Conservation (phyloP, 1,284 basidiomycete genomes). For the Cutaneotrichosporon mucoides region DNA sequence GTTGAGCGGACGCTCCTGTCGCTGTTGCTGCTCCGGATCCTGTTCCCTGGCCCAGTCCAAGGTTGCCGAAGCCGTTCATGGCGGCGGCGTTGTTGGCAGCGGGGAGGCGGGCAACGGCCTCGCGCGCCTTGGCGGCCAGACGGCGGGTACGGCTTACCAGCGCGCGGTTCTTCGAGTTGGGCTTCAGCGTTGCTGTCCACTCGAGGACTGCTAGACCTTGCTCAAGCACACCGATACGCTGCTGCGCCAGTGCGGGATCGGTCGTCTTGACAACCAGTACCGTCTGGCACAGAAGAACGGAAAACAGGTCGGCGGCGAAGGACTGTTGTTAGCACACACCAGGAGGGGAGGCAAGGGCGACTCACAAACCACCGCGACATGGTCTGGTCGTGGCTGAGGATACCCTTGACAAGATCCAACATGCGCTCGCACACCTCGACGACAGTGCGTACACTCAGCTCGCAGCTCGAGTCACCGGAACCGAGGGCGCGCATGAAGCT, state of each 20-base stretch:
- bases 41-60: background rate
- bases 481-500: constrained; percentile 20
- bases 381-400: constrained; percentile 13
- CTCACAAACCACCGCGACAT: constrained; percentile 22
- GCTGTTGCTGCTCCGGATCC: background rate
- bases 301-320: constrained; percentile 23
- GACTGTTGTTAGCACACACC: constrained; percentile 4
- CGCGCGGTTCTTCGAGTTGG: constrained; percentile 20
- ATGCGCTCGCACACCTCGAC: constrained; percentile 20
- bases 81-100: background rate
- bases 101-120: constrained; percentile 7
- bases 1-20: too few relatives aligned
- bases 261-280: constrained; percentile 21
- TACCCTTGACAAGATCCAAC: constrained; percentile 15
- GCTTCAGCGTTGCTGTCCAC: constrained; percentile 16
- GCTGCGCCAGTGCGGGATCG: constrained; percentile 10
- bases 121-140: constrained; percentile 11
- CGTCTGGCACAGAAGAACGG: constrained; percentile 19
- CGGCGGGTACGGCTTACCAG: constrained; percentile 13
- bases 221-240: constrained; percentile 12
- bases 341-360: background rate
- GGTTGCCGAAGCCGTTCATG: background rate
- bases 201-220: constrained; percentile 17
- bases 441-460: constrained; percentile 16
- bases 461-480: constrained; percentile 4